These are phyloP conservation scores for Globisporangium recalcitrans DNA, from an alignment of 352 stramenopile genomes.

Conservation along the genomic window DNA sequence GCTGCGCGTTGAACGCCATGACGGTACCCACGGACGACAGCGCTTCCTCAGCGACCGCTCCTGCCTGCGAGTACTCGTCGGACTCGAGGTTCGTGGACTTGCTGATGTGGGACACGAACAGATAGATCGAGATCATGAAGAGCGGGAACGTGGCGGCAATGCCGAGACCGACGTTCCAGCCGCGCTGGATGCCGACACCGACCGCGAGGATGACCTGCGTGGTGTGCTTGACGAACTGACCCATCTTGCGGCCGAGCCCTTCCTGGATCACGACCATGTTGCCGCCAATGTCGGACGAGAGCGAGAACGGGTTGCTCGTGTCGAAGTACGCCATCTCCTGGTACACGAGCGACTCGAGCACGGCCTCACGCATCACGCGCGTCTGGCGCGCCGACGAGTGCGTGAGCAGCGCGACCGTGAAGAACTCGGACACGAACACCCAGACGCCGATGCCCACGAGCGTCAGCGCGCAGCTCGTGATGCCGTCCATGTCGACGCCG, in stretches of 20 bases:
- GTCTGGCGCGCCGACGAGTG: slow-evolving; percentile 21
- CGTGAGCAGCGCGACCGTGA: slow-evolving; percentile 19
- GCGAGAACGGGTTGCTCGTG: slow-evolving; percentile 5
- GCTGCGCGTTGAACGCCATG: slow-evolving; percentile 28
- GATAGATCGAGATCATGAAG: slow-evolving; percentile 17
- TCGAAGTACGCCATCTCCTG: slow-evolving; percentile 15
- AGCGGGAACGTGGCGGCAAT: slow-evolving; percentile 22
- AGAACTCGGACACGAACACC: slow-evolving; percentile 21
- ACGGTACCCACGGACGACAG: slow-evolving; percentile 39
- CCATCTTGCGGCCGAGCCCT: slow-evolving; percentile 22
- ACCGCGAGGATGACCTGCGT: slow-evolving; percentile 25
- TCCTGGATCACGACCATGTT: slow-evolving; percentile 29
- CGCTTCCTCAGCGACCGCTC: slow-evolving; percentile 33
- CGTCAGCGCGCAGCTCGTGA: slow-evolving; percentile 15
- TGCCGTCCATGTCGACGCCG: slow-evolving; percentile 20
- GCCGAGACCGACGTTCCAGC: slow-evolving; percentile 29
- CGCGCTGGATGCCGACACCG: slow-evolving; percentile 19
- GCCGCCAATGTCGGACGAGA: slow-evolving; percentile 9
- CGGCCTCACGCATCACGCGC: slow-evolving; percentile 19
- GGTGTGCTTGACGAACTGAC: slow-evolving; percentile 14
- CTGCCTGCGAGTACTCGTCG: slow-evolving; percentile 34
- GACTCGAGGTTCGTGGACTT: slow-evolving; percentile 24
- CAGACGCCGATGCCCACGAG: slow-evolving; percentile 21
- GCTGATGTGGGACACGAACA: slow-evolving; percentile 19
- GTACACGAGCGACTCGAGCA: slow-evolving; percentile 19